phyloP scores from a whole-genome alignment of 257 asterid genomes.

The Ballota nigra region DNA sequence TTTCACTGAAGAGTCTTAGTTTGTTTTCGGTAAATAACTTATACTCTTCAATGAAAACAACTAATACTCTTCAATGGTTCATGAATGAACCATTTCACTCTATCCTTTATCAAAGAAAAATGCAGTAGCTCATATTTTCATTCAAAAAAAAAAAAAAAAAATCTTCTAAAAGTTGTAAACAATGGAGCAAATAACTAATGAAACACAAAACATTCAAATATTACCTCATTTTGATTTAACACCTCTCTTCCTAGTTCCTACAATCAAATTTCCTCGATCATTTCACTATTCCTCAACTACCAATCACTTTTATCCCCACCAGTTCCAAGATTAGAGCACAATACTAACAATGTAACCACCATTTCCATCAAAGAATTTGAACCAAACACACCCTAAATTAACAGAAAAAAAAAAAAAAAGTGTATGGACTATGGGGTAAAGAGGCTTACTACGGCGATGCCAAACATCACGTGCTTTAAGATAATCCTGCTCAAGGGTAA shows the following conservation, averaged over 20 bases:
- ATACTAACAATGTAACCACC: no score
- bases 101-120: no score
- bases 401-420: background rate
- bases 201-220: background rate
- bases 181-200: background rate
- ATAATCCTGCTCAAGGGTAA: slow-evolving; percentile 77
- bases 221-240: no score
- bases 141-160: background rate
- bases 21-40: no score
- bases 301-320: no score
- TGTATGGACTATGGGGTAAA: background rate
- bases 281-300: no score
- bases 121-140: background rate
- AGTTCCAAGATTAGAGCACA: background rate
- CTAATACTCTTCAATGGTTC: no score
- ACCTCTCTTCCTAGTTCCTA: no score
- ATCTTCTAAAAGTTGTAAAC: background rate
- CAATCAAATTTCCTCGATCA: no score
- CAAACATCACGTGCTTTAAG: slow-evolving; percentile 71
- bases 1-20: no score
- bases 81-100: no score
- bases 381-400: background rate
- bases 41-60: no score
- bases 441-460: slow-evolving; percentile 74
- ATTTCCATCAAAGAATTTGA: background rate